phyloP scores from a whole-genome alignment of 2,329 filamentous ascomycete species.

The Epichloe typhina region DNA sequence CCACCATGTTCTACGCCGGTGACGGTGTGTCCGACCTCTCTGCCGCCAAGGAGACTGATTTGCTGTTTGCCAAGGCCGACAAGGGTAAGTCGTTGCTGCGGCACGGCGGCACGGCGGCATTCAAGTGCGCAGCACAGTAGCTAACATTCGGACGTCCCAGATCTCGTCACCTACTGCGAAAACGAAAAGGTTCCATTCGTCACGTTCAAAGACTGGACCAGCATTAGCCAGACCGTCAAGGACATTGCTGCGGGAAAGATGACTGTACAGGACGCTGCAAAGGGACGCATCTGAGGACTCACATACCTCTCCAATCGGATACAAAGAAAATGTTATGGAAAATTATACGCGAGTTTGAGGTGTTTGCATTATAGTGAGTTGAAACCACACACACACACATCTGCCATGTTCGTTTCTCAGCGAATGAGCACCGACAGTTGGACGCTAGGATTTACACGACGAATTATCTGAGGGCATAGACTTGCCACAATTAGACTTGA shows the following conservation, averaged over 20 bases:
- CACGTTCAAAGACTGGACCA: constrained; percentile 71
- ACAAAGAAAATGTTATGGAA: too few species aligned
- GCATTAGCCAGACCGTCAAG: constrained; percentile 64
- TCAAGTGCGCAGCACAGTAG: background rate
- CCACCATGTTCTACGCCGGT: constrained; percentile 85
- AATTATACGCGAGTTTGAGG: too few species aligned
- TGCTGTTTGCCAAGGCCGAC: constrained; percentile 87
- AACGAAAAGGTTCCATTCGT: constrained; percentile 77
- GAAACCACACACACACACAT: too few species aligned
- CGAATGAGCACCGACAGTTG: background rate
- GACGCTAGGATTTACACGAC: background rate
- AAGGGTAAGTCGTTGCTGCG: constrained; percentile 44
- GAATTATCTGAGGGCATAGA: background rate
- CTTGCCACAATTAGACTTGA: background rate
- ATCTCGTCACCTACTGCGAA: constrained; percentile 79
- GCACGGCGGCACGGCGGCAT: background rate
- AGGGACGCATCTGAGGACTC: constrained; percentile 23
- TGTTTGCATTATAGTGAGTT: too few species aligned
- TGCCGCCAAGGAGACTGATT: constrained; percentile 81
- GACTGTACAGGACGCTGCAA: constrained; percentile 57
- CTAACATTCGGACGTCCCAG: constrained; percentile 27
- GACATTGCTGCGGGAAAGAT: constrained; percentile 63
- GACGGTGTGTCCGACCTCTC: constrained; percentile 89
- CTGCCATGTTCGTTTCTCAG: background rate
- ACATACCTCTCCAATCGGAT: too few species aligned